Base-by-base conservation (phyloP, 805 yeast species). In the Wilhelminamyces savonicus region DNA sequence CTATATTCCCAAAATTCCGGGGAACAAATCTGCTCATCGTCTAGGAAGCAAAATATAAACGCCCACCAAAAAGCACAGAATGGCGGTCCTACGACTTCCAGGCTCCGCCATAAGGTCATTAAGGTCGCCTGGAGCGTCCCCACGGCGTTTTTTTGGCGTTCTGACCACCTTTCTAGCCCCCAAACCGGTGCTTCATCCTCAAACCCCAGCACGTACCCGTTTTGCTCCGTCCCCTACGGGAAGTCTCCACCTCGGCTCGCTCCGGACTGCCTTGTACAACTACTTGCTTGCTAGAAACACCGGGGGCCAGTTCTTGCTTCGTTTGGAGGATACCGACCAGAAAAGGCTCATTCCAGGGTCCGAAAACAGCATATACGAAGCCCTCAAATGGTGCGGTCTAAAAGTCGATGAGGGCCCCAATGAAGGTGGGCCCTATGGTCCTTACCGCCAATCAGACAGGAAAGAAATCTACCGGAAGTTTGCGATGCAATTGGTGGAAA, bases 151-250 rank as follows among this genome's bases (percentile, higher is more conserved):
- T n/a, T n/a, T n/a, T n/a, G n/a, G n/a, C n/a, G n/a, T n/a, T n/a
- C n/a, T n/a, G n/a, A n/a, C n/a, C n/a, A n/a, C n/a, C n/a, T n/a
- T n/a, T n/a, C n/a, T n/a, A n/a, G n/a, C n/a, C n/a, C n/a, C n/a
- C n/a, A n/a, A 12, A 15, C 26, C 17, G 21, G 21, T 26, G 22
- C 15, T 62, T 7, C 71, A 67, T 26, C 75, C 78, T 1, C 40
- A 34, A 1, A 21, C 36, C 0, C 86, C 92, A 0, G 94, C 78
- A 0, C 57, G 96, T 40, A 84, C 97, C 1, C 61, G 99, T 40
- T 92, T 92, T 56, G 99, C 99, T 0, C 98, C 99, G 0, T 87
- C 97, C 2, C 99, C 99, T 1, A 92, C 99, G 0, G 99, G 99
- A 0, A 74, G 74, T 37, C 64, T 92, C n/a, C 99, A 92, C 52